Conservation (phyloP, 2,329 filamentous ascomycete genomes). For the Graphilbum ipis-grandicollis region DNA sequence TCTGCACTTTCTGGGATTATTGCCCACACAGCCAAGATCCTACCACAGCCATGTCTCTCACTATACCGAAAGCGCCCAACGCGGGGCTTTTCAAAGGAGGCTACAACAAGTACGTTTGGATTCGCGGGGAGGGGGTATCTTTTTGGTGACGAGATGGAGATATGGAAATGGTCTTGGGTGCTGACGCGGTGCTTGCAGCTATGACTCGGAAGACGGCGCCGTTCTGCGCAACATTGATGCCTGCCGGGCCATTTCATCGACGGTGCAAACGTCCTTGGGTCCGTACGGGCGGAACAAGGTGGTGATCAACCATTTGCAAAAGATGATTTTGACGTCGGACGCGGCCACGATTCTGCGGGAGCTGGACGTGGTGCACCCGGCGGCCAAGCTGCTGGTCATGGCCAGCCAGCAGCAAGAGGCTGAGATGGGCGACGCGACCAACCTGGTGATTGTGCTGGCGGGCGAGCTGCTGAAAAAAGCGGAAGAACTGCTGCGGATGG, state of each 20-base stretch:
- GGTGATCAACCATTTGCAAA: conserved; percentile 98
- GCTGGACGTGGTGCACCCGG: conserved; percentile 94
- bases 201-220: conserved; percentile 97
- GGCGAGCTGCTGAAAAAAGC: conserved; percentile 94
- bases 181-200: conserved; percentile 47
- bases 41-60: conserved; percentile 78
- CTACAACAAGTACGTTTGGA: conserved; percentile 67
- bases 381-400: conserved; percentile 96
- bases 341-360: conserved; percentile 94
- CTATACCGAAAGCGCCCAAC: conserved; percentile 88
- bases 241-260: conserved; percentile 86
- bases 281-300: conserved; percentile 99
- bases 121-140: conserved; percentile 1
- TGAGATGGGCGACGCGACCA: conserved; percentile 97
- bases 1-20: conserved; percentile 1
- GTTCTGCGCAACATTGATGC: conserved; percentile 98
- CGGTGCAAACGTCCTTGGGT: conserved; percentile 90
- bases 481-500: conserved; percentile 90
- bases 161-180: no score
- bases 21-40: no score
- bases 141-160: no score
- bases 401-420: conserved; percentile 96
- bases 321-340: conserved; percentile 98
- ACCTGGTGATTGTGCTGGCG: conserved; percentile 88
- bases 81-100: conserved; percentile 86